Evolutionary conservation across 352 stramenopile species (phyloP).

Genomic region (Phytophthora fragariaefolia): DNA sequence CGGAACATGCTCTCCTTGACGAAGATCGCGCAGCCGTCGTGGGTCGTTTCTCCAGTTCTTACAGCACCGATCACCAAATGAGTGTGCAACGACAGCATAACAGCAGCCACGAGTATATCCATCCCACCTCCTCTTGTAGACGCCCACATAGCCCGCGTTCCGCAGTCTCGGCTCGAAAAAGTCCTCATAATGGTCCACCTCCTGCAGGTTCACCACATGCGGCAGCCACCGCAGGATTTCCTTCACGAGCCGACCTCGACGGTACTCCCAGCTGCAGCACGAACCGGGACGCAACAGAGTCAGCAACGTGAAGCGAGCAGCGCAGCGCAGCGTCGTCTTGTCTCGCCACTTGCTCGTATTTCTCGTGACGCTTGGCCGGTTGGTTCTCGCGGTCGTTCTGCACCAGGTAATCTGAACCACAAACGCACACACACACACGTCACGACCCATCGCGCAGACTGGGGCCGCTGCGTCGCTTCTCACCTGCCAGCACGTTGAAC

Average conservation of each 20-base stretch:
- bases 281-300: not conserved
- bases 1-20: conserved; percentile 52
- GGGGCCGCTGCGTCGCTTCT: too few relatives aligned
- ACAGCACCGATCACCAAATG: conserved; percentile 3
- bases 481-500: conserved; percentile 78
- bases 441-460: too few relatives aligned
- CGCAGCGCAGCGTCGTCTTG: not conserved
- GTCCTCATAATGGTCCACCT: conserved; percentile 76
- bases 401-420: conserved; percentile 63
- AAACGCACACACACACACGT: not conserved
- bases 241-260: conserved; percentile 48
- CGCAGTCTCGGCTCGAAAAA: conserved; percentile 72
- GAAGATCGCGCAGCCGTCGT: conserved; percentile 77
- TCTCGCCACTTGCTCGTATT: conserved; percentile 49
- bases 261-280: conserved; percentile 54
- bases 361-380: conserved; percentile 38
- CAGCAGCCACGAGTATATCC: not conserved
- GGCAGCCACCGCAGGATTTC: conserved; percentile 60
- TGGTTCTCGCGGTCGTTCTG: conserved; percentile 37
- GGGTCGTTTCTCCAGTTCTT: conserved; percentile 64
- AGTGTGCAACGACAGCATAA: not conserved
- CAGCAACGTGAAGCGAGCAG: not conserved
- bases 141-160: conserved; percentile 55
- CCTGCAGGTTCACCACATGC: conserved; percentile 68
- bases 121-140: conserved; percentile 65